A percentile compares a stretch with the other conserved stretches of the same genome.
These are phyloP conservation scores for Thelonectria blattea DNA, from an alignment of 2,329 filamentous ascomycete species.

Conservation along the genomic window DNA sequence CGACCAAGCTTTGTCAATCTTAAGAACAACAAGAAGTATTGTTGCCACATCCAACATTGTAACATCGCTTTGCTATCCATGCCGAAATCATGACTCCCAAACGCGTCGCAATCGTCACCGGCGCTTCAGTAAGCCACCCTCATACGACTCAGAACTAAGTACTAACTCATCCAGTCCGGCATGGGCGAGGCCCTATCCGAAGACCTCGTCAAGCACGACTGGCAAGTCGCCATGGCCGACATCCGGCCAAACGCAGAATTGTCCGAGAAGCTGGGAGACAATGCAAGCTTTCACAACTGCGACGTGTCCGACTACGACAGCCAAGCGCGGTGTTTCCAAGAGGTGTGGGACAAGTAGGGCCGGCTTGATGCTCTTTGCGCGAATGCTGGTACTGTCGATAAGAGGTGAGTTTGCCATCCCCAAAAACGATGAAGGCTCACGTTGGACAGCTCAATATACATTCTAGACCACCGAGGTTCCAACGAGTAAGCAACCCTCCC, in stretches of 20 bases:
- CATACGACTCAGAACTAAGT: neutral
- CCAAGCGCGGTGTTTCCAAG: constrained; percentile 50
- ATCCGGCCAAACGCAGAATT: constrained; percentile 41
- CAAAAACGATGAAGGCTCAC: neutral
- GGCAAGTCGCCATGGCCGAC: constrained; percentile 47
- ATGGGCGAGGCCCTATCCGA: constrained; percentile 52
- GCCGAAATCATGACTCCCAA: constrained; percentile 4
- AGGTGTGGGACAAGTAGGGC: constrained; percentile 50
- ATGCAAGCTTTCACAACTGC: constrained; percentile 50
- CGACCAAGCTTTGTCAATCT: too few relatives aligned
- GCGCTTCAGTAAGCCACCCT: constrained; percentile 18
- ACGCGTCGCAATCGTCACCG: constrained; percentile 28
- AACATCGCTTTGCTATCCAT: neutral
- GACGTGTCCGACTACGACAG: constrained; percentile 55
- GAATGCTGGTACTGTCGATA: constrained; percentile 58
- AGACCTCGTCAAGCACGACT: constrained; percentile 35
- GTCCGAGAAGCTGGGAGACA: constrained; percentile 43
- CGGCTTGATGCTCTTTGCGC: constrained; percentile 55
- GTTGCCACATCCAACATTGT: too few relatives aligned
- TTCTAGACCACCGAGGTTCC: constrained; percentile 35
- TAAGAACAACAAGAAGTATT: too few relatives aligned
- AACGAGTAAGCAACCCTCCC: constrained; percentile 15
- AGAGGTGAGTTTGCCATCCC: constrained; percentile 18
- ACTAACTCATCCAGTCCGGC: constrained; percentile 46
- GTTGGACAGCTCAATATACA: constrained; percentile 48